A percentile compares a stretch with the other conserved stretches of the same genome.
Conservation (phyloP, 1,284 basidiomycete genomes). For the Pholiota adiposa region DNA sequence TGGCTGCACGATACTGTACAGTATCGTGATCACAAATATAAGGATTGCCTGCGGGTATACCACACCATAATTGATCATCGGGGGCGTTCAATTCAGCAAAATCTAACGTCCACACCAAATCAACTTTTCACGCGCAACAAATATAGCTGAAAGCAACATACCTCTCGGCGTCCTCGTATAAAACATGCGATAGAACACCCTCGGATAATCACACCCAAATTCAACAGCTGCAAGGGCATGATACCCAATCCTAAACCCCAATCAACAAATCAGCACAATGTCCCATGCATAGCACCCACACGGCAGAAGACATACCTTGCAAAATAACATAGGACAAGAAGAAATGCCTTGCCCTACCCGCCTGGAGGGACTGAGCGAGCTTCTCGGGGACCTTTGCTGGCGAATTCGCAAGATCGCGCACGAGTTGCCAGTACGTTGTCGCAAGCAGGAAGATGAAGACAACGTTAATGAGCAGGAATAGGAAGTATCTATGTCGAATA, state of each 20-base stretch:
- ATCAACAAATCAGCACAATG: not conserved
- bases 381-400: constrained; percentile 91
- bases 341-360: constrained; percentile 65
- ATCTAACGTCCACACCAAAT: constrained; percentile 50
- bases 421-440: constrained; percentile 88
- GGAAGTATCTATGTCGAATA: constrained; percentile 71
- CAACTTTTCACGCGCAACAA: not conserved
- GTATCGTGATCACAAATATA: constrained; percentile 92
- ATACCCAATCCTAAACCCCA: constrained; percentile 74
- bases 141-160: constrained; percentile 30
- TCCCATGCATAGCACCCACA: constrained; percentile 68
- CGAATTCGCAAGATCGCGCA: constrained; percentile 85
- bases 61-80: constrained; percentile 93
- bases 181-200: constrained; percentile 72
- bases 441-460: constrained; percentile 95
- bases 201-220: constrained; percentile 83
- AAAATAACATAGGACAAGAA: constrained; percentile 26
- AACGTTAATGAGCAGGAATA: constrained; percentile 93
- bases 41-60: constrained; percentile 96
- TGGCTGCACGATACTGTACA: constrained; percentile 96
- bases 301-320: constrained; percentile 89
- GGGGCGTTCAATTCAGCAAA: constrained; percentile 97
- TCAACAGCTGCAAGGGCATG: constrained; percentile 94
- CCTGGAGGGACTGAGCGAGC: constrained; percentile 80
- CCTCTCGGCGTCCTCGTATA: constrained; percentile 87